Evolutionary conservation across 1,284 basidiomycete species (phyloP), one percentile per base, ranked within the genome.

Genomic region (Crepidotus sp.): DNA sequence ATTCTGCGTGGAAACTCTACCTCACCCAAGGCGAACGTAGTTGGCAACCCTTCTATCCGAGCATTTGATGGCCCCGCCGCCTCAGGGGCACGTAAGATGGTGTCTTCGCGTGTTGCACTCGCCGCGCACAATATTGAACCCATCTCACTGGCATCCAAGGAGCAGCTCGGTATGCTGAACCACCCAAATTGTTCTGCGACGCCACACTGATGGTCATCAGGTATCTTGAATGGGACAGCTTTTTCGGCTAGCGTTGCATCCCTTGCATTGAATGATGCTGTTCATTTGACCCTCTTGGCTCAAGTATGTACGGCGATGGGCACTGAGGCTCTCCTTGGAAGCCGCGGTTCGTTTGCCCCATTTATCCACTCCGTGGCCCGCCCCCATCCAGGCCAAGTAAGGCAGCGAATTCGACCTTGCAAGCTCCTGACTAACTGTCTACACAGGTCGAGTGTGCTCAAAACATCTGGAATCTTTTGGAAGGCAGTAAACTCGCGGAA

Each of bases 291-390:
- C 3, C 61, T 88, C 15, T 69, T 92, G 18, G 73, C 81, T 6
- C 76, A 90, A 68, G 75, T 84, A 5, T 76, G 79, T 54, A 93
- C 90, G 0, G 88, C 90, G 1, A 76, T 93, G 72, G 85, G 87
- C n/a, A 79, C 82, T 4, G 89, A 93, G 59, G 89, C 88, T 13
- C 74, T 87, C 51, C 59, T 76, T 27, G 87, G 88, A 8, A 74
- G 77, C 14, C 76, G 76, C 36, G 82, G 72, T 7, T 83, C 80
- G 0, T 89, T 85, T 59, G 78, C 80, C 51, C 74, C 81, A 0
- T 93, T 94, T 67, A 87, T 93, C 46, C 82, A 86, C 60, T 70
- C 77, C 43, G 65, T 76, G 29, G 79, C 83, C n/a, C 76, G 89
- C 22, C 89, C 89, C 14, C 90, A 93, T 60, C 83, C 87, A 2